Conservation (phyloP, 2,329 filamentous ascomycete genomes). For the Penicillium sp. region DNA sequence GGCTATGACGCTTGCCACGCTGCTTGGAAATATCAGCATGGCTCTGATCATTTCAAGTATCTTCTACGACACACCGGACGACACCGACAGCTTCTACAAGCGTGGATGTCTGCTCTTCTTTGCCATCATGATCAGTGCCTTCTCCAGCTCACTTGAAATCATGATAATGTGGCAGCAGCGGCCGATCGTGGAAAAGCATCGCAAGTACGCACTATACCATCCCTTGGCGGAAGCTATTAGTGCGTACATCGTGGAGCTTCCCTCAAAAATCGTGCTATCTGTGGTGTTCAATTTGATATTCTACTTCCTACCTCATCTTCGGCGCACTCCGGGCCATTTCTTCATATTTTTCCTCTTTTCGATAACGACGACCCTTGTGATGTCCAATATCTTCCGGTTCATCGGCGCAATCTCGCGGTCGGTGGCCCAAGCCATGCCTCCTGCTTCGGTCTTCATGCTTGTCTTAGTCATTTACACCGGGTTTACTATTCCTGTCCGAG, state of each 20-base stretch:
- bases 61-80: constrained; percentile 69
- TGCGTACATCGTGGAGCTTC: constrained; percentile 81
- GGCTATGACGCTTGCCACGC: constrained; percentile 64
- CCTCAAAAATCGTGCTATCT: constrained; percentile 70
- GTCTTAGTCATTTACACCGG: constrained; percentile 50
- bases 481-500: constrained; percentile 43
- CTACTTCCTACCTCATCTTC: constrained; percentile 84
- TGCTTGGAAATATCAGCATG: constrained; percentile 67
- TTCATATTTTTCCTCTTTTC: constrained; percentile 82
- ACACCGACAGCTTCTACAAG: constrained; percentile 70
- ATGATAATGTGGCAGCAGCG: constrained; percentile 82
- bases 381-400: constrained; percentile 83
- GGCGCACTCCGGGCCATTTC: constrained; percentile 70
- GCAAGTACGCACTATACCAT: constrained; percentile 82
- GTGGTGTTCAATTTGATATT: constrained; percentile 74
- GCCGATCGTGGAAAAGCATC: constrained; percentile 87
- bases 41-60: constrained; percentile 73
- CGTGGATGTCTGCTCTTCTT: constrained; percentile 80
- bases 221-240: constrained; percentile 84
- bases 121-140: constrained; percentile 78
- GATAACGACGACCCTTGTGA: constrained; percentile 68
- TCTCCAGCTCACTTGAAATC: constrained; percentile 74
- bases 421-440: constrained; percentile 56
- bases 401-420: constrained; percentile 73
- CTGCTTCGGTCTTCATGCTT: constrained; percentile 51